Conservation (phyloP, 2,329 filamentous ascomycete genomes). For the Truncatella angustata region DNA sequence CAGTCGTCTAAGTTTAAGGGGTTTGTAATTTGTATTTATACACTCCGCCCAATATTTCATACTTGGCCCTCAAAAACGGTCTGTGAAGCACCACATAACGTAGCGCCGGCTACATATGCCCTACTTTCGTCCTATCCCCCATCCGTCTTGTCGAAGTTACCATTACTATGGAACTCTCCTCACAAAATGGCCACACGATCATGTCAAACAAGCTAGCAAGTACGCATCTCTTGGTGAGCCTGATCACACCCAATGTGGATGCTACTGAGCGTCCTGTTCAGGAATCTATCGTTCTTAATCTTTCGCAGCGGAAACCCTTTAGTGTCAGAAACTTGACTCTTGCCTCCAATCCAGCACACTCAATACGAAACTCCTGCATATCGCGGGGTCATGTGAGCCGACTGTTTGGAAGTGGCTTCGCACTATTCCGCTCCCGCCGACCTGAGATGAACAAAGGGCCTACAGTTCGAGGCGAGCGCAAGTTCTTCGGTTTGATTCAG, state of each 20-base stretch:
- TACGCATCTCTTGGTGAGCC: not conserved
- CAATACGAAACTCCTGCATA: constrained; percentile 1
- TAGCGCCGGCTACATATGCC: too few species aligned
- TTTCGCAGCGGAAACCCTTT: not conserved
- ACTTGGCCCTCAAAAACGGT: too few species aligned
- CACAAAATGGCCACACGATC: not conserved
- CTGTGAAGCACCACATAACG: too few species aligned
- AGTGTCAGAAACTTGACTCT: not conserved
- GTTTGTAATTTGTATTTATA: too few species aligned
- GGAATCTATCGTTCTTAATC: not conserved
- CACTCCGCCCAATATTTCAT: too few species aligned
- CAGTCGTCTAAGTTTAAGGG: too few species aligned
- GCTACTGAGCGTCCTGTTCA: not conserved
- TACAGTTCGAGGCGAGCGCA: not conserved
- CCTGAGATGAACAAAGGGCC: constrained; percentile 1
- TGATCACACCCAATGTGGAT: not conserved
- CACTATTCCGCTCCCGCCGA: not conserved
- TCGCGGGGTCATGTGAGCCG: not conserved
- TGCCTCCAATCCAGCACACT: not conserved
- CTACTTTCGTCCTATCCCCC: too few species aligned
- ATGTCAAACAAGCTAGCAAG: not conserved
- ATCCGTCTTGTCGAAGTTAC: not conserved
- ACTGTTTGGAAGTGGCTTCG: not conserved
- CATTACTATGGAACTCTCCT: not conserved
- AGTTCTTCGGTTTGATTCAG: constrained; percentile 7